These are phyloP conservation scores for Dacryopinax primogenitus DNA, from an alignment of 768 basidiomycete species.

Conservation along the genomic window DNA sequence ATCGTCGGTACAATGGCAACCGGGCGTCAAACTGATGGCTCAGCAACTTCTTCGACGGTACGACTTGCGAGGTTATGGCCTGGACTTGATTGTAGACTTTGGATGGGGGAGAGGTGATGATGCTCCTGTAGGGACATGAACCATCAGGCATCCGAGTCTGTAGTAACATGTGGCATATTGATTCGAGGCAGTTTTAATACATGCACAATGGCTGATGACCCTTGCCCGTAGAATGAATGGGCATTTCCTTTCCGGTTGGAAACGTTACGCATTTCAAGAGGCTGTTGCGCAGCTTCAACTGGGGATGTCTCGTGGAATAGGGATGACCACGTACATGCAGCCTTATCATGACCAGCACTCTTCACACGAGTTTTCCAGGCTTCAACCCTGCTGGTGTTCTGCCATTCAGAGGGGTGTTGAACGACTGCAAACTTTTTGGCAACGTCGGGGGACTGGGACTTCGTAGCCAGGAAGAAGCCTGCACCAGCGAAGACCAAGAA, in stretches of 20 bases:
- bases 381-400: constrained; percentile 3
- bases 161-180: not conserved
- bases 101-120: constrained; percentile 22
- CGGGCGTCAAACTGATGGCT: no score
- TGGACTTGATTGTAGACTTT: constrained; percentile 62
- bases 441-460: not conserved
- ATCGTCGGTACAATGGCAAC: no score
- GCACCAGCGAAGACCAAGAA: not conserved
- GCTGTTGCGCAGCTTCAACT: no score
- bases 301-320: no score
- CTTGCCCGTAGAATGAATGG: not conserved
- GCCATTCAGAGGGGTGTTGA: not conserved
- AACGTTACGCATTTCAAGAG: not conserved
- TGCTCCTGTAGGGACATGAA: not conserved
- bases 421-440: constrained; percentile 1
- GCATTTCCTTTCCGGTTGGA: not conserved
- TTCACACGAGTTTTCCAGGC: constrained; percentile 1
- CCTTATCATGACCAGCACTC: not conserved
- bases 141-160: not conserved
- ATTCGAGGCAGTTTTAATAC: not conserved
- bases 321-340: not conserved
- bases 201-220: not conserved
- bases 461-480: constrained; percentile 1
- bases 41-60: constrained; percentile 49
- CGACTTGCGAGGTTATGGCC: constrained; percentile 58